A percentile compares a stretch with the other conserved stretches of the same genome.
Evolutionary conservation across 2,329 filamentous ascomycete species (phyloP).

Genomic region (Aspergillus viridinutans): DNA sequence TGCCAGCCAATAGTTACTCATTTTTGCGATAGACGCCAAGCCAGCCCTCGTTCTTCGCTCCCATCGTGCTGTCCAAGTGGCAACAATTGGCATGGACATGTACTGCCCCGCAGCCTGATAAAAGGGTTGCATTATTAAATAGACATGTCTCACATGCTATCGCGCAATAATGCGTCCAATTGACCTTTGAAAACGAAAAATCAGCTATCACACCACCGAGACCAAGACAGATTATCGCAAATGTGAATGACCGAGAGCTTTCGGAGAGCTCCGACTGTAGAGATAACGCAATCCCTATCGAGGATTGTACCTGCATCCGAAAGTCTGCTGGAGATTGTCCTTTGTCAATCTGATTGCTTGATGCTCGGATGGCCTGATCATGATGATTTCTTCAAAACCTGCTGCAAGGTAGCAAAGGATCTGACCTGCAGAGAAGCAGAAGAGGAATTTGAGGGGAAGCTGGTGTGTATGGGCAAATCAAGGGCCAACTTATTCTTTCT

Average conservation of each 20-base stretch:
- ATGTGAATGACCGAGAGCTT: neutral
- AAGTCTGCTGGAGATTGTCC: neutral
- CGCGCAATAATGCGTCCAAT: conserved; percentile 4
- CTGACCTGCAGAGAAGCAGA: neutral
- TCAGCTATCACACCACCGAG: neutral
- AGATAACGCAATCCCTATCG: conserved; percentile 3
- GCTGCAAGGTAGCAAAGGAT: neutral
- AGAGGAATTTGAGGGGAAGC: neutral
- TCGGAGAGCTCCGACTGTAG: conserved; percentile 1
- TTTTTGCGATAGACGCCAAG: neutral
- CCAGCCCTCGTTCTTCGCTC: neutral
- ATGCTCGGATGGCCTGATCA: neutral
- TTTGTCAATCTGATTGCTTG: neutral
- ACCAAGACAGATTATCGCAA: conserved; percentile 1
- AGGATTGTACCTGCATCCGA: conserved; percentile 4
- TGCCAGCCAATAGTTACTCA: conserved; percentile 2
- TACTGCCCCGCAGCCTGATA: conserved; percentile 10
- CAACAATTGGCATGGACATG: neutral
- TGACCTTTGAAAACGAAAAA: neutral
- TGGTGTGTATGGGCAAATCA: neutral
- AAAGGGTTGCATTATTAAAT: conserved; percentile 13
- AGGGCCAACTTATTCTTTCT: neutral
- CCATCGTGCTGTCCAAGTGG: neutral
- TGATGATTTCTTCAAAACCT: neutral
- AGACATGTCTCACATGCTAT: conserved; percentile 15